phyloP scores from a whole-genome alignment of 768 basidiomycete species.

The Suillus occidentalis region DNA sequence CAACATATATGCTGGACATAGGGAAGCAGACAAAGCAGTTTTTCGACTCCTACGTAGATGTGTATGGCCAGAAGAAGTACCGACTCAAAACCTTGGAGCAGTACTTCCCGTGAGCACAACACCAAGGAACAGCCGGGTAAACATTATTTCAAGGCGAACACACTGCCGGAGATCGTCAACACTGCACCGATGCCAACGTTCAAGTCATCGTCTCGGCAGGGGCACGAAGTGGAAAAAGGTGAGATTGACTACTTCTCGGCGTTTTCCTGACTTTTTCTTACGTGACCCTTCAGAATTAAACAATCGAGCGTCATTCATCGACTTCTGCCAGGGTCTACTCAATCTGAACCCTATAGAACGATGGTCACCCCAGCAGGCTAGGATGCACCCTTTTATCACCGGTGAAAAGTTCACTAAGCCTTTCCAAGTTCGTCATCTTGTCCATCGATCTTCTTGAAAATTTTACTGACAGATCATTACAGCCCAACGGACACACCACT shows the following conservation, averaged over 20 bases:
- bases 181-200: conserved; percentile 89
- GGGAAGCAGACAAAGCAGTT: conserved; percentile 96
- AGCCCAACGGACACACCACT: conserved; percentile 53
- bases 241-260: conserved; percentile 21
- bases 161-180: conserved; percentile 93
- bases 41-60: conserved; percentile 79
- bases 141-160: conserved; percentile 96
- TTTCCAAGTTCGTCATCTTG: conserved; percentile 59
- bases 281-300: conserved; percentile 61
- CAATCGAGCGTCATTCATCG: conserved; percentile 92
- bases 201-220: conserved; percentile 69
- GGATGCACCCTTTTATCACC: conserved; percentile 95
- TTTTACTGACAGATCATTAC: conserved; percentile 3
- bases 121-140: conserved; percentile 97
- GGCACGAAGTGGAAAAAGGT: conserved; percentile 91
- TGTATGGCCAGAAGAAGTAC: conserved; percentile 80
- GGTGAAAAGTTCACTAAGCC: conserved; percentile 93
- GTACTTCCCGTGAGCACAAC: conserved; percentile 92
- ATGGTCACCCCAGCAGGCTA: conserved; percentile 97
- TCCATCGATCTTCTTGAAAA: conserved; percentile 2
- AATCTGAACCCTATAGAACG: conserved; percentile 93
- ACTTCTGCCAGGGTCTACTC: conserved; percentile 93
- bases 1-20: conserved; percentile 89
- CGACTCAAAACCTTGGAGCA: conserved; percentile 90
- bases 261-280: background rate